These are phyloP conservation scores for Colletotrichum orchidophilum DNA, from an alignment of 2,329 filamentous ascomycete species.

Conservation along the genomic window DNA sequence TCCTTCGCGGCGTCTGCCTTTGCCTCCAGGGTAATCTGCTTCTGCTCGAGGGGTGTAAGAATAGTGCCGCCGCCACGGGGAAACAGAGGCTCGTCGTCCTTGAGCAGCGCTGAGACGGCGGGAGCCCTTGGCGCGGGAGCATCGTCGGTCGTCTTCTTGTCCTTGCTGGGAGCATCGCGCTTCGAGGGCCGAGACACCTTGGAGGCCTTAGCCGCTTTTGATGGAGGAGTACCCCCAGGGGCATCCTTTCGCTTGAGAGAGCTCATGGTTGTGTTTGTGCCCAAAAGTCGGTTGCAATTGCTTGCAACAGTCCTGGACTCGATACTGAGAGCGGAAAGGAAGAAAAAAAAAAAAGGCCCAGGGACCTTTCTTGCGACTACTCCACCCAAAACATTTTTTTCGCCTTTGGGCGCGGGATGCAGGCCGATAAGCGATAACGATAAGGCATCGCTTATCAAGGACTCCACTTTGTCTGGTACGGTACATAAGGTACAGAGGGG, in stretches of 20 bases:
- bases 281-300: slow-evolving; percentile 26
- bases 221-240: slow-evolving; percentile 58
- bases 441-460: slow-evolving; percentile 13
- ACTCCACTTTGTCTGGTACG: too few species aligned
- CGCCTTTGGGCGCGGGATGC: slow-evolving; percentile 16
- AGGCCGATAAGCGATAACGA: slow-evolving; percentile 27
- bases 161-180: slow-evolving; percentile 46
- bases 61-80: slow-evolving; percentile 92
- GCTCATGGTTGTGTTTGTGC: slow-evolving; percentile 54
- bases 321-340: slow-evolving; percentile 11
- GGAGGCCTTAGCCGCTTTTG: slow-evolving; percentile 58
- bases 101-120: slow-evolving; percentile 56
- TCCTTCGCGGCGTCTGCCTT: slow-evolving; percentile 93
- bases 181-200: slow-evolving; percentile 60
- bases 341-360: slow-evolving; percentile 19
- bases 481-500: not conserved
- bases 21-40: slow-evolving; percentile 94
- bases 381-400: slow-evolving; percentile 32
- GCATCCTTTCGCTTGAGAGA: slow-evolving; percentile 68
- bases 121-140: slow-evolving; percentile 44
- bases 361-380: slow-evolving; percentile 25
- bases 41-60: slow-evolving; percentile 92
- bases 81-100: slow-evolving; percentile 89
- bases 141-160: slow-evolving; percentile 42
- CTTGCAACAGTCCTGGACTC: slow-evolving; percentile 31